Evolutionary conservation across 2,329 filamentous ascomycete species (phyloP), one percentile per base, ranked within the genome.

Genomic region (Trichophyton verrucosum): DNA sequence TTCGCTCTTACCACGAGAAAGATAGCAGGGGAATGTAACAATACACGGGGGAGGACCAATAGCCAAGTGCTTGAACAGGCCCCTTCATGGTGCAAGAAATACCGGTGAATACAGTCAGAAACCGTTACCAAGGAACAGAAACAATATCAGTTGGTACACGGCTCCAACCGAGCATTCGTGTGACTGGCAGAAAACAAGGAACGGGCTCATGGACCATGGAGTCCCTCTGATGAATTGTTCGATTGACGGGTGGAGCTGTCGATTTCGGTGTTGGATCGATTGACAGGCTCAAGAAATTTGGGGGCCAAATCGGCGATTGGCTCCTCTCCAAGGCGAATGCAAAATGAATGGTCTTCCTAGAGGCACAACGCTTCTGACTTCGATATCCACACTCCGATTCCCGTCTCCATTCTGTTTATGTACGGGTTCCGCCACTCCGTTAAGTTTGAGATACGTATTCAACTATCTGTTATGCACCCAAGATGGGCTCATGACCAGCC

Each of bases 271-370:
- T 30, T 36, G 27, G 51, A 22, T 27, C 27, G 27, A 36, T 33
- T 33, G 51, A 55, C 24, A 55, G 51, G 27, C 27, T 20, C 11
- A 55, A 36, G 27, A 15, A 30, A 11, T 55, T 55, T 55, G 51
- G 51, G 51, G 51, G 51, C 51, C 51, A 55, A 55, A 55, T 36
- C 30, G 13, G 8, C 51, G 27, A 55, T 55, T 55, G 51, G 51
- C 51, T 38, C 51, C 17, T 27, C 24, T 36, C 51, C 51, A 55
- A n/a, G 20, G 51, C 27, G 51, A 36, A 55, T 38, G 51, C 51
- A 55, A 20, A 55, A 55, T 51, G 46, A 15, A 30, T 11, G 22
- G 46, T 22, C 22, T 51, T 9, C 40, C 46, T 1, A 22, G 3
- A 27, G 11, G 4, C 2, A 13, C 11, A 51, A 27, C 5, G 8